Percentiles rank a stretch among this genome's conserved stretches.
Conservation (phyloP, 257 asterid genomes). For the Solanum habrochaites region DNA sequence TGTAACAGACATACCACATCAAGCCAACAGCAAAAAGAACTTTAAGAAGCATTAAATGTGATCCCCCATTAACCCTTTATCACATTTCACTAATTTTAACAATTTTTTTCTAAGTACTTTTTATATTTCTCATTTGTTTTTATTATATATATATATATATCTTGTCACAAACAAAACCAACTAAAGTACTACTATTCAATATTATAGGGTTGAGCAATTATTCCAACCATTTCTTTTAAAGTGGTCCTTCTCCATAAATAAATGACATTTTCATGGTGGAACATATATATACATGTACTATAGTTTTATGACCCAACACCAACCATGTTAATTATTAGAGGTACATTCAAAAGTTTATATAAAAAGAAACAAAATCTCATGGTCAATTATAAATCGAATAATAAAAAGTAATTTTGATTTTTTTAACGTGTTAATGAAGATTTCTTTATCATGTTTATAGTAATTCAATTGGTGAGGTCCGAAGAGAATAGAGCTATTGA, state of each 20-base stretch:
- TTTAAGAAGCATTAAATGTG: slow-evolving; percentile 9
- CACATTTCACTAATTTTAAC: not conserved
- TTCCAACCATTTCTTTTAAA: not conserved
- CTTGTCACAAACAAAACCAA: not conserved
- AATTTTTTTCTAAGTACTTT: not conserved
- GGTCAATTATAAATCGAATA: not conserved
- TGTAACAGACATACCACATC: slow-evolving; percentile 24
- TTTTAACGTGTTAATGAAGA: not conserved
- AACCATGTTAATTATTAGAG: not conserved
- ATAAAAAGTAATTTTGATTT: fast-evolving
- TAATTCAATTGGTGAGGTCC: not conserved
- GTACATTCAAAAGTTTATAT: not conserved
- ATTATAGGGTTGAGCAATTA: not conserved
- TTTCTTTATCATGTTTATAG: too few relatives aligned
- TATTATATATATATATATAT: not conserved
- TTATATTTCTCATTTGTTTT: not conserved
- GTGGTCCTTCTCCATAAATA: slow-evolving; percentile 15
- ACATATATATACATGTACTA: not conserved
- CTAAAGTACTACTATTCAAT: not conserved
- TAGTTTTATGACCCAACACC: not conserved
- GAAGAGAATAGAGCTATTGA: too few relatives aligned
- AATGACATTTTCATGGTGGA: not conserved
- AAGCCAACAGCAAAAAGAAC: slow-evolving; percentile 14
- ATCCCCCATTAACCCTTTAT: not conserved
- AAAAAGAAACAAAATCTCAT: not conserved